These are phyloP conservation scores for Omphalotus olearius DNA, from an alignment of 1,284 basidiomycete species.

Conservation along the genomic window DNA sequence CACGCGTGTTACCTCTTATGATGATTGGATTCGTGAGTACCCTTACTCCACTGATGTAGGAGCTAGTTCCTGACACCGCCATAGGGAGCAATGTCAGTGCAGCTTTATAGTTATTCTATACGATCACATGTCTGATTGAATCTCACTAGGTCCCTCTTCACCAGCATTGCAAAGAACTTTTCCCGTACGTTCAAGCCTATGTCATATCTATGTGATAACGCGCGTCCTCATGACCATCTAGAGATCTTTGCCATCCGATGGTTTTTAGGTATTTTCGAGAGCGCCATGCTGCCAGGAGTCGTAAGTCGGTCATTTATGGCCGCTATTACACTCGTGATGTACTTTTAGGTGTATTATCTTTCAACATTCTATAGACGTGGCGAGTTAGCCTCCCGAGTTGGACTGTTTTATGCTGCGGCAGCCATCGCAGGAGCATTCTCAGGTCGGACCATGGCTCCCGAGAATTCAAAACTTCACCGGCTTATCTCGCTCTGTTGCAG, in stretches of 20 bases:
- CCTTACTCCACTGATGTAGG: background rate
- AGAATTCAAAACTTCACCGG: background rate
- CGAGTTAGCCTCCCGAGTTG: slow-evolving; percentile 45
- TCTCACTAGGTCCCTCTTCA: slow-evolving; percentile 31
- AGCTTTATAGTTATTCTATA: background rate
- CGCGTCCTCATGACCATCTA: slow-evolving; percentile 10
- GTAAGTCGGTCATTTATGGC: background rate
- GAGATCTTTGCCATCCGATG: slow-evolving; percentile 44
- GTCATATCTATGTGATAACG: background rate
- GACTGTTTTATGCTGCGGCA: slow-evolving; percentile 43
- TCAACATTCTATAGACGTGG: slow-evolving; percentile 47
- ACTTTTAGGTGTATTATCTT: slow-evolving; percentile 39
- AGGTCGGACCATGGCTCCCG: slow-evolving; percentile 19
- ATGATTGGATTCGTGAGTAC: slow-evolving; percentile 42
- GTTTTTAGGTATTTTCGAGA: slow-evolving; percentile 43
- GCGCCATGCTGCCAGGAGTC: slow-evolving; percentile 32
- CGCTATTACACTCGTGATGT: background rate
- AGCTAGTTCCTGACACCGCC: background rate
- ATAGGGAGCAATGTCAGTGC: slow-evolving; percentile 34
- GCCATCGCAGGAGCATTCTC: slow-evolving; percentile 44
- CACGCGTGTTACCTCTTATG: slow-evolving; percentile 42
- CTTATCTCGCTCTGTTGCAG: slow-evolving; percentile 16
- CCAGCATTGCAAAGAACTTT: slow-evolving; percentile 36
- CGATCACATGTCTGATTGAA: background rate
- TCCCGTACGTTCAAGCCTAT: slow-evolving; percentile 23